Base-by-base conservation (phyloP, 208 protist genomes). In the Endotrypanum monterogeii region DNA sequence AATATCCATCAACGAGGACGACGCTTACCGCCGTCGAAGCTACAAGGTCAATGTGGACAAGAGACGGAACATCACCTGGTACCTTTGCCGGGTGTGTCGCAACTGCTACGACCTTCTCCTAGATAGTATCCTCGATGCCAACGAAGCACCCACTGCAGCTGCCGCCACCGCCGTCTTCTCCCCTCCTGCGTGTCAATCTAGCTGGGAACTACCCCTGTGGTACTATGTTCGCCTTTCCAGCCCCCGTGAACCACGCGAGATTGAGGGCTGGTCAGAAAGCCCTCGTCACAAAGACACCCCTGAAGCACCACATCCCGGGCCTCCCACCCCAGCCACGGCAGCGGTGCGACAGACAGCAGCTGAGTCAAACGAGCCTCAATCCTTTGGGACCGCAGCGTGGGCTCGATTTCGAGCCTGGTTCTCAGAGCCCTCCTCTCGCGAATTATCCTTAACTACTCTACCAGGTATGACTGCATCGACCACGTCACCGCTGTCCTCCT, bases 31-130 rank as follows among this genome's bases (percentile, higher is more conserved):
- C 18, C 35, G 39, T 4, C 63, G 60, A 37, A 72, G 76, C 71
- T 80, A 76, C 56, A 63, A 66, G 11, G 32, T 46, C 1, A 62
- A 70, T 8, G 54, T 80, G 28, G 76, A 80, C 57, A 20, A 20
- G 25, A 54, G 16, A n/a, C 70, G n/a, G 39, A 0, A 46, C 35
- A 35, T 74, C 23, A 72, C 62, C 51, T 80, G 76, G 76, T 80
- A 80, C 30, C 70, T 80, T 12, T 80, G 76, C 65, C 76, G 76
- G 11, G 70, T 80, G 25, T 80, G 76, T 67, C 20, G 51, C 20
- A 41, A 14, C 46, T 80, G 76, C 76, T 68, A 80, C 56, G 70
- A 76, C 41, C 30, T 18, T 20, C 41, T 80, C 32, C 8, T 65
- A 32, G 54, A 71, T 41, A 41, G 58, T 46, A 70, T 79, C 58